phyloP scores from a whole-genome alignment of 306 rosid genomes.

The Hippophae gyantsensis region DNA sequence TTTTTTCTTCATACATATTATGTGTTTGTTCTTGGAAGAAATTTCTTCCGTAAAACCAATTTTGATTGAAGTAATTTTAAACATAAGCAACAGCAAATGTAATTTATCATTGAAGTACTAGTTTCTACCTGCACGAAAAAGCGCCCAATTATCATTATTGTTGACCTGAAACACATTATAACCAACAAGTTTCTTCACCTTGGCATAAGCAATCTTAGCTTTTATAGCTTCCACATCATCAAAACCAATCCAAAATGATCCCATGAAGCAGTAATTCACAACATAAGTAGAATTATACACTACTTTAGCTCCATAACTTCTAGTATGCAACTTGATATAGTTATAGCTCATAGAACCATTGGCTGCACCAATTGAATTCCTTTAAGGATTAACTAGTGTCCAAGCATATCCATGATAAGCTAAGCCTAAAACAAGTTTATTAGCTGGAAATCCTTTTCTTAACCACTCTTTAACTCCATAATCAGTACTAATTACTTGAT shows the following conservation, averaged over 20 bases:
- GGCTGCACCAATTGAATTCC: too few relatives aligned
- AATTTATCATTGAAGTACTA: neutral
- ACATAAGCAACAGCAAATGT: neutral
- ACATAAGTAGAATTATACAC: conserved; percentile 25
- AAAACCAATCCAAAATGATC: conserved; percentile 33
- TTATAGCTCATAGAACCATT: too few relatives aligned
- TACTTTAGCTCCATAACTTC: neutral
- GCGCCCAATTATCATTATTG: conserved; percentile 14
- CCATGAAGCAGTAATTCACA: conserved; percentile 26
- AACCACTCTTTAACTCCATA: conserved; percentile 26
- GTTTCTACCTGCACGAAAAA: conserved; percentile 31
- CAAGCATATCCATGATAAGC: conserved; percentile 40
- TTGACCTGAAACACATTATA: conserved; percentile 5
- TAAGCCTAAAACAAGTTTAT: conserved; percentile 28
- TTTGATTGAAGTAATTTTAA: too few relatives aligned
- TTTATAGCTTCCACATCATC: conserved; percentile 35
- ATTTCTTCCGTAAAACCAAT: too few relatives aligned
- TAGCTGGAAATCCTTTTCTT: conserved; percentile 10
- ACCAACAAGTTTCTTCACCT: neutral
- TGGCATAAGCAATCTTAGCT: conserved; percentile 34
- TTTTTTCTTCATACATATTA: too few relatives aligned
- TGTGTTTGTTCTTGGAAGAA: too few relatives aligned
- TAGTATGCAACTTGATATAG: too few relatives aligned
- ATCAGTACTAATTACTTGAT: conserved; percentile 10
- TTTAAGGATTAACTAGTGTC: conserved; percentile 16